phyloP scores from a whole-genome alignment of 495 filamentous ascomycete species.

The Talaromyces adpressus region DNA sequence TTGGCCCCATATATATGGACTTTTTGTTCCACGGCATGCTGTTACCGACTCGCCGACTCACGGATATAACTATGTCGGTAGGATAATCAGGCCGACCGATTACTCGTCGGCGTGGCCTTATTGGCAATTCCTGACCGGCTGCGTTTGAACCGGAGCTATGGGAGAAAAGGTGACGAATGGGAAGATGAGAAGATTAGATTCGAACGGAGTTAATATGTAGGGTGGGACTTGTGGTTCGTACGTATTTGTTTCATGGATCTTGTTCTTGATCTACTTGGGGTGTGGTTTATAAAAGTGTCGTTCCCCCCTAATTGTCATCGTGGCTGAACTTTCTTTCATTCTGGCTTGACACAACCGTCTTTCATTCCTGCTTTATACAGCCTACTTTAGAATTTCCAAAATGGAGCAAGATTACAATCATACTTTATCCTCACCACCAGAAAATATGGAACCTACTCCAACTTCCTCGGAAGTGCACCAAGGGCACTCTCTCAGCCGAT shows the following conservation, averaged over 20 bases:
- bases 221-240: background rate
- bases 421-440: background rate
- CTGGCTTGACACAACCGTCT: background rate
- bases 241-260: background rate
- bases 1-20: background rate
- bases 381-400: background rate
- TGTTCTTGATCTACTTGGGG: background rate
- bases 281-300: background rate
- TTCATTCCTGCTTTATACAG: background rate
- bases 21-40: background rate
- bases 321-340: background rate
- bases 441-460: background rate
- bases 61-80: background rate
- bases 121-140: background rate
- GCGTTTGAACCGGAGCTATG: background rate
- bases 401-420: background rate
- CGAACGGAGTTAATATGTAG: background rate
- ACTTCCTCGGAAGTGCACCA: background rate
- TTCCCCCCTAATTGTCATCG: background rate
- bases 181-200: background rate
- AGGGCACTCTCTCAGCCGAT: background rate
- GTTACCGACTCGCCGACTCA: background rate
- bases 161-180: background rate
- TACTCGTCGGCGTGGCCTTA: background rate
- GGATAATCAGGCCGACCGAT: background rate